Evolutionary conservation across 768 basidiomycete species (phyloP).

Genomic region (Mycena chlorophos): DNA sequence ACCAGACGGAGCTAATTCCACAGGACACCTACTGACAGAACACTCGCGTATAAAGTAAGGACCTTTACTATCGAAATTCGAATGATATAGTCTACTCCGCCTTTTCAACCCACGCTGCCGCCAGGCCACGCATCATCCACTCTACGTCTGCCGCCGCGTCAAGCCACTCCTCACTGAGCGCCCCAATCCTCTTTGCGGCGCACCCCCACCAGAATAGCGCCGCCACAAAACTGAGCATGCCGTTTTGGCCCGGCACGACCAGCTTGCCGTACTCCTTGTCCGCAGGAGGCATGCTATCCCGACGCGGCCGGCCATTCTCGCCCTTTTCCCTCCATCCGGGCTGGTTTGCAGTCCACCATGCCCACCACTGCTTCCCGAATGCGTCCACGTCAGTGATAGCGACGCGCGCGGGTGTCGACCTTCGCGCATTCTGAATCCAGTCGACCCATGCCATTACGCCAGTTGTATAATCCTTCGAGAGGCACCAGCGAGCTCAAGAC

Average conservation of each 20-base stretch:
- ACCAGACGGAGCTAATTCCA: too few species aligned
- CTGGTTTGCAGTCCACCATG: neutral
- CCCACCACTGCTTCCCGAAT: neutral
- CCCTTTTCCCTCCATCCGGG: neutral
- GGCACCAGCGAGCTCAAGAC: too few species aligned
- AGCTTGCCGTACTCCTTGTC: neutral
- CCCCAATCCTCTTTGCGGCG: neutral
- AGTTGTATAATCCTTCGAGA: neutral
- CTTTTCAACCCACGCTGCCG: too few species aligned
- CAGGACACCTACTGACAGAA: too few species aligned
- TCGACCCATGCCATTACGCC: neutral
- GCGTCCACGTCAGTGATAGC: neutral
- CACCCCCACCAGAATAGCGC: neutral
- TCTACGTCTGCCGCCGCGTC: neutral
- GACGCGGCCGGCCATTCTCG: neutral
- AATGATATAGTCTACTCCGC: too few species aligned
- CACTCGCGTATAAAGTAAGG: too few species aligned
- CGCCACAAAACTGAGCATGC: neutral
- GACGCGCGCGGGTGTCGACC: neutral
- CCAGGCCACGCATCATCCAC: neutral
- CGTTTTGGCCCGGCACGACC: neutral
- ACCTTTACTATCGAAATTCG: too few species aligned
- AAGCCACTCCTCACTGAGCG: neutral
- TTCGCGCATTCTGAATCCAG: neutral
- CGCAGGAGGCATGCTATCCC: neutral